These are phyloP conservation scores for Chaetomium cochliodes DNA, from an alignment of 495 filamentous ascomycete species.

Conservation along the genomic window DNA sequence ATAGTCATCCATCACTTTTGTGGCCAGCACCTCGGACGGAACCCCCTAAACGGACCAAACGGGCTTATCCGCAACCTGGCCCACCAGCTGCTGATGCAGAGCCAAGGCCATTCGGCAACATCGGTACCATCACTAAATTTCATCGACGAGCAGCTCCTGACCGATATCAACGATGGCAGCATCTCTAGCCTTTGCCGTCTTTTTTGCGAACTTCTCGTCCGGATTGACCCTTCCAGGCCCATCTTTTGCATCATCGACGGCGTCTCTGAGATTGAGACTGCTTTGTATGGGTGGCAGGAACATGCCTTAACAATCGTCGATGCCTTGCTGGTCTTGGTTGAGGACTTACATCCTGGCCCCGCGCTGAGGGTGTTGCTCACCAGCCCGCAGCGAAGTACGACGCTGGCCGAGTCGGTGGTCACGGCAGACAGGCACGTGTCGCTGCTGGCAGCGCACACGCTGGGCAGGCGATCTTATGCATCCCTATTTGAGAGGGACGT, in stretches of 20 bases:
- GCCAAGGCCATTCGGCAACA: background rate
- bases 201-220: background rate
- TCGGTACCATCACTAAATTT: background rate
- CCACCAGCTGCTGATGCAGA: background rate
- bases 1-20: constrained; percentile 7
- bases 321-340: background rate
- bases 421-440: background rate
- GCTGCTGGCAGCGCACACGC: background rate
- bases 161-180: background rate
- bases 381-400: background rate
- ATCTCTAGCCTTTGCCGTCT: constrained; percentile 1
- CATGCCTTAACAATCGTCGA: background rate
- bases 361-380: constrained; percentile 4
- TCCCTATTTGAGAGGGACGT: background rate
- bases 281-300: constrained; percentile 1
- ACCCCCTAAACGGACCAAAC: background rate
- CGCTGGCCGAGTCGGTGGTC: background rate
- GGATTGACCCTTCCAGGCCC: background rate
- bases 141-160: background rate
- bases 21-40: background rate
- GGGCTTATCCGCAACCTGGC: background rate
- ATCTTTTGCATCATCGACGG: constrained; percentile 4
- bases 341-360: background rate
- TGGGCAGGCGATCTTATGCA: background rate
- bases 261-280: background rate